Evolutionary conservation across 2,329 filamentous ascomycete species (phyloP).

Genomic region (Plectosphaerella cucumerina): DNA sequence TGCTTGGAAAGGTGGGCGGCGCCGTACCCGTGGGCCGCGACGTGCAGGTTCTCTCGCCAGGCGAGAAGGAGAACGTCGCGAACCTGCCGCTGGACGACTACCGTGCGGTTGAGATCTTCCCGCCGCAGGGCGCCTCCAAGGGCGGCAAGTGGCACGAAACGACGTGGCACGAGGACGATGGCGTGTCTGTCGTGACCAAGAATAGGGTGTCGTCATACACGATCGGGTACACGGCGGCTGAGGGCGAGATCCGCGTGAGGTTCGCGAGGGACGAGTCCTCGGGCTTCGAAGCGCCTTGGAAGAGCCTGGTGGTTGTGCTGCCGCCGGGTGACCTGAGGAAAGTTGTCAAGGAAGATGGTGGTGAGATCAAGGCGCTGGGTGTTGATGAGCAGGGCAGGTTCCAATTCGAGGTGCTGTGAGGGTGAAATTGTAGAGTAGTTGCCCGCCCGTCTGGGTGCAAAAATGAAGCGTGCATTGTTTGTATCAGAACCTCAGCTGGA

Average conservation of each 20-base stretch:
- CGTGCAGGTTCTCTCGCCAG: slow-evolving; percentile 29
- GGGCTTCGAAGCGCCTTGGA: slow-evolving; percentile 29
- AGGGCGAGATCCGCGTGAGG: slow-evolving; percentile 17
- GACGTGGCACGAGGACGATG: slow-evolving; percentile 34
- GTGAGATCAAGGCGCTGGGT: slow-evolving; percentile 7
- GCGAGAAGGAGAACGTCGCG: slow-evolving; percentile 31
- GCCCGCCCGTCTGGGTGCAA: too few species aligned
- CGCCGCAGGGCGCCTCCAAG: slow-evolving; percentile 18
- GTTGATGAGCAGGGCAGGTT: slow-evolving; percentile 16
- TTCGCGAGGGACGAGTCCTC: slow-evolving; percentile 24
- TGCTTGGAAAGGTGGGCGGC: slow-evolving; percentile 33
- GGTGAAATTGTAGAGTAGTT: not conserved
- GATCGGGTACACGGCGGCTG: slow-evolving; percentile 18
- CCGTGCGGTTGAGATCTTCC: slow-evolving; percentile 38
- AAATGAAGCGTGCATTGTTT: too few species aligned
- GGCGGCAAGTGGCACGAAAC: slow-evolving; percentile 21
- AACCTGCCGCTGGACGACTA: slow-evolving; percentile 35
- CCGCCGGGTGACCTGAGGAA: slow-evolving; percentile 24
- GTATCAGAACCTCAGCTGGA: too few species aligned
- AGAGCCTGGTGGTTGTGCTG: slow-evolving; percentile 23
- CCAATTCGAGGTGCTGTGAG: slow-evolving; percentile 13
- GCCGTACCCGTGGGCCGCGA: slow-evolving; percentile 33
- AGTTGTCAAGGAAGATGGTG: slow-evolving; percentile 9
- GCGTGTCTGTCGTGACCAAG: slow-evolving; percentile 23
- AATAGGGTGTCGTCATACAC: slow-evolving; percentile 27